Percentiles rank a stretch among this genome's conserved stretches.
These are phyloP conservation scores for Pseudogymnoascus sp. DNA, from an alignment of 2,329 filamentous ascomycete species.

Conservation along the genomic window DNA sequence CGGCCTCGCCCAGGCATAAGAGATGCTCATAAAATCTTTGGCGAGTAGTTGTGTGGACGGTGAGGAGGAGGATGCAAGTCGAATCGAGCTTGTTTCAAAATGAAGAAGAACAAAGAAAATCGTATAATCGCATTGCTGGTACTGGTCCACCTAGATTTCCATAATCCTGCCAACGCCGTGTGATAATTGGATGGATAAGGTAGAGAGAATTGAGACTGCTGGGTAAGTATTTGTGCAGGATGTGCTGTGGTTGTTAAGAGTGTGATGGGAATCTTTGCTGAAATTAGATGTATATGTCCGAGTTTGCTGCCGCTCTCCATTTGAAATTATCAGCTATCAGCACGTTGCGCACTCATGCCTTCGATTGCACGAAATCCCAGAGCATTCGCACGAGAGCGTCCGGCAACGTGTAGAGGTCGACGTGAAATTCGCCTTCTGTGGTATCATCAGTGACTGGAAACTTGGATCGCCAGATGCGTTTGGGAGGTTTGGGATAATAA, in stretches of 20 bases:
- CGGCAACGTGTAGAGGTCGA: constrained; percentile 95
- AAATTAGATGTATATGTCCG: constrained; percentile 4
- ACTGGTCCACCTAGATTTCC: background rate
- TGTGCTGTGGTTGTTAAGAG: constrained; percentile 3
- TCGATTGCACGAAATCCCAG: constrained; percentile 70
- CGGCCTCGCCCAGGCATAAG: background rate
- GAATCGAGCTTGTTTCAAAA: constrained; percentile 1
- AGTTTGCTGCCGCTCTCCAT: constrained; percentile 2
- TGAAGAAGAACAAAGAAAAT: constrained; percentile 7
- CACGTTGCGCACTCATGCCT: constrained; percentile 27
- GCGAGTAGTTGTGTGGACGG: constrained; percentile 2
- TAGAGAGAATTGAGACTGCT: background rate
- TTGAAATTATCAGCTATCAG: background rate
- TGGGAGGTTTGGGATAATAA: background rate
- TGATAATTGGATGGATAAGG: constrained; percentile 8
- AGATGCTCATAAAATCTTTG: background rate
- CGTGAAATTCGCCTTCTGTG: constrained; percentile 89
- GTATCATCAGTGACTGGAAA: constrained; percentile 9
- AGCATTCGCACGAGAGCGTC: constrained; percentile 85
- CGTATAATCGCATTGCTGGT: constrained; percentile 8
- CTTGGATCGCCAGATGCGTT: background rate
- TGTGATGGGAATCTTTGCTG: background rate
- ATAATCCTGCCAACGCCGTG: background rate
- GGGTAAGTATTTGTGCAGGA: constrained; percentile 5
- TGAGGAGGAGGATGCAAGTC: background rate